Base-by-base conservation (phyloP, 1,284 basidiomycete genomes). In the Coriolopsis trogii region DNA sequence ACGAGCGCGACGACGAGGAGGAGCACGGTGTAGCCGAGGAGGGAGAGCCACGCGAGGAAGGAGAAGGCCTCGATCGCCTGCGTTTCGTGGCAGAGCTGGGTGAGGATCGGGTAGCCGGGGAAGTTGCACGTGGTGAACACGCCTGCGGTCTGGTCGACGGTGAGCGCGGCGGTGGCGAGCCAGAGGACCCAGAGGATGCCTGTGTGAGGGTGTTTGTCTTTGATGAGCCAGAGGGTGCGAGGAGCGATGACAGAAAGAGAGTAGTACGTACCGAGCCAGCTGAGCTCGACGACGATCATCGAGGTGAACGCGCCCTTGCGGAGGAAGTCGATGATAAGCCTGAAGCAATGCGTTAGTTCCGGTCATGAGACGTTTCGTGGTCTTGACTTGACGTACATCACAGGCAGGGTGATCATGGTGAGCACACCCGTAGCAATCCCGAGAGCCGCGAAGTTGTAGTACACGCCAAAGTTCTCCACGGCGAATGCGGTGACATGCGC, bases 231-330 rank as follows among this genome's bases (percentile, higher is more conserved):
- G 23, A 15, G 41, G 16, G 4, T 30, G 16, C 4, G 39, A 8
- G 20, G 7, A 37, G n/a, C 13, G 24, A 40, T 24, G 5, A 15
- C 7, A 30, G 18, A 33, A 21, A 43, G 33, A 23, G 24, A 4
- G 31, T n/a, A n/a, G 16, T 23, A 56, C 64, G 34, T 30, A 68
- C 66, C 56, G 6, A 67, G 54, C 62, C 62, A 65, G 46, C 25
- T 40, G 9, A 68, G 58, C 54, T 68, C 67, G 24, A 64, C 46
- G 21, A 63, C 28, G 20, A 68, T 63, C 58, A 61, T 53, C n/a
- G 64, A 66, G 4, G 65, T 65, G 55, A 67, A 60, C 5, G 61
- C 62, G 10, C 58, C 59, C 6, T 41, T 59, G 41, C 57, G 42
- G 28, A 63, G 23, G 46, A 59, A 48, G 44, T 67, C 66, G 30